Conservation (phyloP, 768 basidiomycete genomes). For the Coprinopsis marcescibilis region DNA sequence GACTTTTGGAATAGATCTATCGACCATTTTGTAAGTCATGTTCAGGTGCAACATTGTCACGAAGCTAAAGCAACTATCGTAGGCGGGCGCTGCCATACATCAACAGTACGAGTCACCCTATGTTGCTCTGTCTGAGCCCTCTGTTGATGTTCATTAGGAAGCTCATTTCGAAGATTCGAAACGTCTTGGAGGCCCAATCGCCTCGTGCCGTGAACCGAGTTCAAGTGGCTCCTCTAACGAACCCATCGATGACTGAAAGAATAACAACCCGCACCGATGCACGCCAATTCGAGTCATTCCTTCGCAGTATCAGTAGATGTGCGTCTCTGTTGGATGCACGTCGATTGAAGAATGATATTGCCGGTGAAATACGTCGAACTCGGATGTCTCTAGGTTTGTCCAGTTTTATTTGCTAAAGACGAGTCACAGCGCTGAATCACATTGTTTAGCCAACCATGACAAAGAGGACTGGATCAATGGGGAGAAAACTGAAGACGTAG, state of each 20-base stretch:
- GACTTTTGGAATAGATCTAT: slow-evolving; percentile 96
- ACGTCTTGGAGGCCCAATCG: slow-evolving; percentile 75
- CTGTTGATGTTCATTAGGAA: slow-evolving; percentile 40
- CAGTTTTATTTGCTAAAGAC: not conserved
- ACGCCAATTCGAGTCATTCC: slow-evolving; percentile 86
- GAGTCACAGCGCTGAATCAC: not conserved
- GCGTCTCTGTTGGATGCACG: slow-evolving; percentile 86
- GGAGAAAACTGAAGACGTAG: slow-evolving; percentile 76
- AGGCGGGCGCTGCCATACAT: slow-evolving; percentile 49
- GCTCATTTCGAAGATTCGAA: slow-evolving; percentile 82
- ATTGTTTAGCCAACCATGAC: slow-evolving; percentile 64
- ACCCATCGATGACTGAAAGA: slow-evolving; percentile 46
- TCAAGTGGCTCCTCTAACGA: slow-evolving; percentile 24
- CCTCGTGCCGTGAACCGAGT: slow-evolving; percentile 45
- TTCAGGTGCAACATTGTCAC: not conserved
- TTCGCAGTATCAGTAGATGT: slow-evolving; percentile 76
- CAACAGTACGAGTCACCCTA: slow-evolving; percentile 33
- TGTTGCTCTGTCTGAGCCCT: not conserved
- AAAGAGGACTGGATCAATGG: slow-evolving; percentile 88
- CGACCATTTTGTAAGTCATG: slow-evolving; percentile 75
- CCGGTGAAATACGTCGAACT: slow-evolving; percentile 85
- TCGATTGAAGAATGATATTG: slow-evolving; percentile 85
- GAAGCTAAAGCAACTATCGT: not conserved
- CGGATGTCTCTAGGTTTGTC: slow-evolving; percentile 61
- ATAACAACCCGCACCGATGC: slow-evolving; percentile 80